phyloP scores from a whole-genome alignment of 2,329 filamentous ascomycete genomes.

The Neopestalotiopsis sp. region DNA sequence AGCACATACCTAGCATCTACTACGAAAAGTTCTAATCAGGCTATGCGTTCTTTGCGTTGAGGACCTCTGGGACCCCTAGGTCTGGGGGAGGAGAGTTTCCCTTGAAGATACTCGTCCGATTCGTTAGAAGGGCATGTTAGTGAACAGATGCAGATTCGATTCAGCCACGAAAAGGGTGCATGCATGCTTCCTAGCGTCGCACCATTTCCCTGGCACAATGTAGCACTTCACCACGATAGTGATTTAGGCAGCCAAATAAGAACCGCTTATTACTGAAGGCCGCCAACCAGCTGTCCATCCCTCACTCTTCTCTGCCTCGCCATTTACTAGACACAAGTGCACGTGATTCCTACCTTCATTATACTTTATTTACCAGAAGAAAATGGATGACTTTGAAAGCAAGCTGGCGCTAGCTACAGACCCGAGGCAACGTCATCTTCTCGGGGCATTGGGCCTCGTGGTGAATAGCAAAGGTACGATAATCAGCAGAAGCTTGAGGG shows the following conservation, averaged over 20 bases:
- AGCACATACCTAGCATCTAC: too few species aligned
- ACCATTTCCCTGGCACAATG: neutral
- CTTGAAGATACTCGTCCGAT: too few species aligned
- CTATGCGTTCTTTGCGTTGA: too few species aligned
- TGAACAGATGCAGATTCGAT: too few species aligned
- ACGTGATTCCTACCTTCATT: neutral
- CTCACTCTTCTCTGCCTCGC: neutral
- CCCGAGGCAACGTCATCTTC: neutral
- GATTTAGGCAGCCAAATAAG: neutral
- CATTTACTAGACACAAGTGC: neutral
- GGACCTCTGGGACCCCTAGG: too few species aligned
- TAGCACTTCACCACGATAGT: neutral
- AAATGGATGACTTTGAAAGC: constrained; percentile 9
- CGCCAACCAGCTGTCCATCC: neutral
- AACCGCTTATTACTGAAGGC: neutral
- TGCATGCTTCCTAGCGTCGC: too few species aligned
- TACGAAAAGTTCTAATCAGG: too few species aligned
- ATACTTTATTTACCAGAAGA: neutral
- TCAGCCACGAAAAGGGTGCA: too few species aligned
- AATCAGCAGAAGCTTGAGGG: neutral
- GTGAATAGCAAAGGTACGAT: constrained; percentile 12
- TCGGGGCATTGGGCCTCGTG: constrained; percentile 8
- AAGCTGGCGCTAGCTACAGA: constrained; percentile 10
- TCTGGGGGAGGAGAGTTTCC: too few species aligned
- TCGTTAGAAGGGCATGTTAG: too few species aligned